A percentile compares a stretch with the other conserved stretches of the same genome.
Evolutionary conservation across 1,284 basidiomycete species (phyloP).

Genomic region (Trichosporon sp.): DNA sequence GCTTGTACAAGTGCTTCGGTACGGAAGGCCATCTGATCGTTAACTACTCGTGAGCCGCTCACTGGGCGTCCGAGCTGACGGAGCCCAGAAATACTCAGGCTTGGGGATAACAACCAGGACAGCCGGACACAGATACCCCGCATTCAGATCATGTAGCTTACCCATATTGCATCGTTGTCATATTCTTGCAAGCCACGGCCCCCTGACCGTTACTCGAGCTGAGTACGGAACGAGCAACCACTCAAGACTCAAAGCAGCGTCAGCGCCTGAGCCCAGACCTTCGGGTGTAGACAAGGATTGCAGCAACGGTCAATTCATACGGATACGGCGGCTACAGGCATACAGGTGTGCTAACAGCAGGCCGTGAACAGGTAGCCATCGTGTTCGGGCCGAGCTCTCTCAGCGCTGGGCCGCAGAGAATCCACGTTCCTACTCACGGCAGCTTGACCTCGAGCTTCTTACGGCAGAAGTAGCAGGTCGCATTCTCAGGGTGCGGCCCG

Average conservation of each 20-base stretch:
- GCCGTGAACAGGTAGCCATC: too few relatives aligned
- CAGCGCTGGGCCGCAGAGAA: too few relatives aligned
- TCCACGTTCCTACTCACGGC: too few relatives aligned
- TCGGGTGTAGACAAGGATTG: too few relatives aligned
- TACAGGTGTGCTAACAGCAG: too few relatives aligned
- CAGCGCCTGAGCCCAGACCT: too few relatives aligned
- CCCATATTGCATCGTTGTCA: constrained; percentile 9
- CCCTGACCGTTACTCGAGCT: too few relatives aligned
- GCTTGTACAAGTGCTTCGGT: constrained; percentile 77
- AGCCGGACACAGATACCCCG: neutral
- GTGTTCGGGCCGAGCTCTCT: too few relatives aligned
- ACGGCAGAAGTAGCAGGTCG: neutral
- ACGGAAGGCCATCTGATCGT: constrained; percentile 93
- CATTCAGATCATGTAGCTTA: constrained; percentile 3
- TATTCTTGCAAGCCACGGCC: neutral
- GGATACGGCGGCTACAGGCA: too few relatives aligned
- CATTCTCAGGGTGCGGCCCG: neutral
- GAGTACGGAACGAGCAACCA: too few relatives aligned
- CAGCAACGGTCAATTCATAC: too few relatives aligned
- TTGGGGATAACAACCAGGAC: constrained; percentile 30
- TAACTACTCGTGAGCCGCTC: constrained; percentile 72
- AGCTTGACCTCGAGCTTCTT: neutral
- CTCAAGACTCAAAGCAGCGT: too few relatives aligned
- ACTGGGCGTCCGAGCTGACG: neutral
- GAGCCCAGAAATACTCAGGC: constrained; percentile 42